Evolutionary conservation across 208 protist genomes (phyloP).

Genomic region (Leishmania arabica): DNA sequence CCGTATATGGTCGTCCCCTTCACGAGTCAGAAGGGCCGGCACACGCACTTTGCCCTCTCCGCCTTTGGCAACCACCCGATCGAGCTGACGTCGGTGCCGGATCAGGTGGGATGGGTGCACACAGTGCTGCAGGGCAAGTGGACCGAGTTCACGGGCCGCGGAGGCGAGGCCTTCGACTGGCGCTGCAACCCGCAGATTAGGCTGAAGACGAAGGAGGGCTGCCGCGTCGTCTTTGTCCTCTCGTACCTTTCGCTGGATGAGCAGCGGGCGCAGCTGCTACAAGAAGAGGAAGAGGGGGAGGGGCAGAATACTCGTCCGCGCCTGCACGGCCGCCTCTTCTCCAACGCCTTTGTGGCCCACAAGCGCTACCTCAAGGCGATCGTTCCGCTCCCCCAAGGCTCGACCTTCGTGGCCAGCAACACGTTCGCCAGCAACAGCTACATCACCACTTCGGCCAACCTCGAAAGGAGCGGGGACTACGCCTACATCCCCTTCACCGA

Average conservation of each 20-base stretch:
- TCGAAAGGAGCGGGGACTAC: conserved; percentile 70
- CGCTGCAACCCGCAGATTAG: conserved; percentile 87
- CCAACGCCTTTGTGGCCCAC: conserved; percentile 63
- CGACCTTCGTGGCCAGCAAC: conserved; percentile 89
- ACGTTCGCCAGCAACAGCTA: conserved; percentile 86
- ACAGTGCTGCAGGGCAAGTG: conserved; percentile 79
- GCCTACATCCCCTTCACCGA: conserved; percentile 92
- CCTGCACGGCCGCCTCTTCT: conserved; percentile 88
- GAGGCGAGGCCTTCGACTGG: conserved; percentile 87
- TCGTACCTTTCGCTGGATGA: conserved; percentile 85
- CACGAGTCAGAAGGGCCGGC: conserved; percentile 81
- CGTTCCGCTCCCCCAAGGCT: conserved; percentile 85
- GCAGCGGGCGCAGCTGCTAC: conserved; percentile 36
- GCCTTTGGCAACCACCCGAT: conserved; percentile 83
- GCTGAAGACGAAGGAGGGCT: conserved; percentile 62
- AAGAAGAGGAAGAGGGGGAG: conserved; percentile 73
- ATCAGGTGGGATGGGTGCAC: conserved; percentile 89
- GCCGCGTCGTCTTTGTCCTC: conserved; percentile 83
- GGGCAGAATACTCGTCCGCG: conserved; percentile 74
- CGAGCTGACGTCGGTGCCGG: conserved; percentile 81
- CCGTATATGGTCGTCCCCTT: conserved; percentile 92
- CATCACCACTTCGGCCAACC: conserved; percentile 77
- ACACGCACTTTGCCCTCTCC: conserved; percentile 84
- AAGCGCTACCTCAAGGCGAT: conserved; percentile 88
- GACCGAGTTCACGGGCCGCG: conserved; percentile 85